Evolutionary conservation across 768 basidiomycete genomes (phyloP), one percentile per base, ranked within the genome.

Genomic region (Collybiopsis luxurians): DNA sequence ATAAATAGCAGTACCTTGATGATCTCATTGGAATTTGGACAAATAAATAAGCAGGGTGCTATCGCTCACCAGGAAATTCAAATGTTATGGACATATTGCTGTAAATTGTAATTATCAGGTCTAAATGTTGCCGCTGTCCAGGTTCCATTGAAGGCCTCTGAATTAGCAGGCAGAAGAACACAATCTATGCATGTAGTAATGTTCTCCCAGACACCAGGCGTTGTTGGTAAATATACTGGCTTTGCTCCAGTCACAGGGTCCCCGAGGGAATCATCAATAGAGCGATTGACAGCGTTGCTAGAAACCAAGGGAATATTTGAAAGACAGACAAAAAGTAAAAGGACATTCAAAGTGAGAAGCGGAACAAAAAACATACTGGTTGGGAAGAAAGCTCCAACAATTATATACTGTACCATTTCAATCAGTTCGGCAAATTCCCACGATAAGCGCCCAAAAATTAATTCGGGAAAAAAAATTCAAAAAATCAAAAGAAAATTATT

Each of bases 201-300:
- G 28, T 58, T 57, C 19, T 56, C 54, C 63, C 63, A 66, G 17
- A 60, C 56, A n/a, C 61, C 59, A 27, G 43, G 42, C 12, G 46
- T 48, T 2, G 31, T 4, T 26, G 66, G 66, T 2, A 34, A 21
- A 53, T 61, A 67, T 2, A 55, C 36, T 4, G 66, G 66, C 21
- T 45, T 50, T n/a, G 17, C 17, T 10, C 60, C 59, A n/a, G 63
- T 66, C 6, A 57, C 57, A 3, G 45, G 45, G 48, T 66, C 65
- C 2, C 65, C 65, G 4, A 58, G 13, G 4, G 61, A 58, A 53
- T 66, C 64, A 45, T 66, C 65, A 28, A 66, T 66, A 11, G 62
- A 63, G 27, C 64, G 54, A 53, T 64, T 65, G 12, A 51, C 53
- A 13, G 57, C 31, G 5, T 34, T 34, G 31, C 6, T 6, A 34